Conservation (phyloP, 139 green algal species). For the Chlamydomonas eustigma region DNA sequence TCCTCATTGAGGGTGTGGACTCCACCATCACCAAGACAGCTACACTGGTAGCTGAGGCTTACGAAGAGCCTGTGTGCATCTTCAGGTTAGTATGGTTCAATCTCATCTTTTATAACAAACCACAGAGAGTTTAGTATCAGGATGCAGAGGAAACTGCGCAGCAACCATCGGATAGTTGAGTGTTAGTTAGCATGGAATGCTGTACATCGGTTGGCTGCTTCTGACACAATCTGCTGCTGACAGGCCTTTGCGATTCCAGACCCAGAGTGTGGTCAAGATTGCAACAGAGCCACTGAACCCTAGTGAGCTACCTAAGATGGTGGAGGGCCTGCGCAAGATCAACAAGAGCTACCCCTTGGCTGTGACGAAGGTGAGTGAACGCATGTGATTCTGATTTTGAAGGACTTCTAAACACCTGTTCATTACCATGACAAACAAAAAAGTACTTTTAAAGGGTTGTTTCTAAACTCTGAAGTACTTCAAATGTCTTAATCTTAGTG, state of each 20-base stretch:
- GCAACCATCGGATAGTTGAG: too few species aligned
- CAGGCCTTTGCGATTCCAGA: conserved; percentile 69
- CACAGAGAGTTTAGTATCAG: too few species aligned
- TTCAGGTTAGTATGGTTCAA: conserved; percentile 52
- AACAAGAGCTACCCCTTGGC: conserved; percentile 89
- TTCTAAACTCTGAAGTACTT: too few species aligned
- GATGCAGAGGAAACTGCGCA: too few species aligned
- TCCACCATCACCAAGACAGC: conserved; percentile 89
- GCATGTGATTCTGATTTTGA: background rate
- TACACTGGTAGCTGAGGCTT: conserved; percentile 48
- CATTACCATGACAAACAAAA: too few species aligned
- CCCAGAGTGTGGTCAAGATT: conserved; percentile 85
- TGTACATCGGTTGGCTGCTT: too few species aligned
- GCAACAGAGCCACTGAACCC: conserved; percentile 95
- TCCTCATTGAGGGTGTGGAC: conserved; percentile 92
- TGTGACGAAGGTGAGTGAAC: conserved; percentile 63
- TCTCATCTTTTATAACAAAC: too few species aligned
- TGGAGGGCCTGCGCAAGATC: conserved; percentile 78
- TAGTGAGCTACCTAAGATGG: conserved; percentile 96
- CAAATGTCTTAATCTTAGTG: too few species aligned
- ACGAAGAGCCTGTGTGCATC: conserved; percentile 71
- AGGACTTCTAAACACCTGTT: too few species aligned
- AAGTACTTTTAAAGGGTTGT: too few species aligned
- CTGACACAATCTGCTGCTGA: too few species aligned
- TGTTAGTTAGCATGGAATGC: too few species aligned